Base-by-base conservation (phyloP, 1,284 basidiomycete species). In the Moesziomyces sp. region DNA sequence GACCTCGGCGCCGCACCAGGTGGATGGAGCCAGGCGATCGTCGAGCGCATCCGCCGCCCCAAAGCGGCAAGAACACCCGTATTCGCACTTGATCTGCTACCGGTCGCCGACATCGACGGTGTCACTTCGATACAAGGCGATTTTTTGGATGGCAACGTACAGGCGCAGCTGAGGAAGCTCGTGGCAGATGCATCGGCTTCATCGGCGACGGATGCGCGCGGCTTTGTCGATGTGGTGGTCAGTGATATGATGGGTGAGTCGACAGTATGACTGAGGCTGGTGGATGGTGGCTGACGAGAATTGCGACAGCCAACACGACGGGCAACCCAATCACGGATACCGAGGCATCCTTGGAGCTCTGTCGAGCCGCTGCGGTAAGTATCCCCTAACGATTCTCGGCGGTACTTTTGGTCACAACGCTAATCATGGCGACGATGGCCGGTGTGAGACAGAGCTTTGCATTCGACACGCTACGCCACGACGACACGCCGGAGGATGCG, bases 241-340 rank as follows among this genome's bases (percentile, higher is more conserved):
- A 79, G 78, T 50, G 80, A 81, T 42, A 81, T 81, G 80, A 81
- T 81, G 80, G 73, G 75, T 77, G 28, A 49, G 75, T 72, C 2
- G 30, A 30, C 5, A 11, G 9, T 5, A 16, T 16, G 2, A 44
- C 40, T 21, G 3, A 30, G 14, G 2, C 3, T 5, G 10, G 16
- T 40, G 11, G n/a, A 11, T 5, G 18, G 7, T 35, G 7, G 26
- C 19, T 10, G 46, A 28, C 42, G 24, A 21, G 13, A 28, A 9
- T 18, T 19, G 11, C 30, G 30, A 43, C 50, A 70, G 69, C 75
- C 28, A 70, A 74, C 33, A 77, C 75, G 8, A 77, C 67, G 8
- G 75, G 75, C 35, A 70, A 77, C 21, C 43, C 58, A 0, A 68
- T 77, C 56, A 46, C 51, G 10, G 75, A 77, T 26, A 74, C 75